Percentiles rank a stretch among this genome's conserved stretches.
Conservation (phyloP, 176 grass and related monocot species). For the Puya raimondii region DNA sequence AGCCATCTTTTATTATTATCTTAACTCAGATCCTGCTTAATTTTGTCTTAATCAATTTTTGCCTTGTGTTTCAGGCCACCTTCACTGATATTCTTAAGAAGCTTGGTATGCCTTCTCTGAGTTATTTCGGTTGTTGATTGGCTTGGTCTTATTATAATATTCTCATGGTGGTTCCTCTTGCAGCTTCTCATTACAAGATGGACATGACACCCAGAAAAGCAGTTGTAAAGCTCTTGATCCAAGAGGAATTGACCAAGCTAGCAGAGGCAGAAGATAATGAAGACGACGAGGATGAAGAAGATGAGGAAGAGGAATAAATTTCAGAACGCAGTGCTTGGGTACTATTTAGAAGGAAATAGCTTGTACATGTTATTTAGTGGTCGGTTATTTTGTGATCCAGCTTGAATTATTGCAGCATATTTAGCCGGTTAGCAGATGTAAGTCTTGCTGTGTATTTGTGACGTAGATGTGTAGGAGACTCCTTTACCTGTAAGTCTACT, state of each 20-base stretch:
- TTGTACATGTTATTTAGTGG: not conserved
- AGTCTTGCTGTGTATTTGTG: not conserved
- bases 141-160: not conserved
- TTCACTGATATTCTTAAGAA: constrained; percentile 77
- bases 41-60: not conserved
- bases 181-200: constrained; percentile 58
- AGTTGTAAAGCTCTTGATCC: constrained; percentile 58
- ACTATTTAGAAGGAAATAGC: not conserved
- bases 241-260: constrained; percentile 60
- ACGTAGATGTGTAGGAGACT: not conserved
- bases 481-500: not conserved
- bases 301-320: constrained; percentile 21
- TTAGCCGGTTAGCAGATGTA: not conserved
- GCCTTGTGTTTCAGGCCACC: constrained; percentile 52
- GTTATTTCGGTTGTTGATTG: not conserved
- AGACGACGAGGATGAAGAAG: constrained; percentile 19
- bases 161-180: not conserved
- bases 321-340: not conserved
- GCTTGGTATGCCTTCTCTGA: constrained; percentile 42
- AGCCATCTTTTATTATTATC: not conserved
- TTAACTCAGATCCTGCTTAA: not conserved
- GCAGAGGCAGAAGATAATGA: constrained; percentile 27
- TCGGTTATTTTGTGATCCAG: not conserved
- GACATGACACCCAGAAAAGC: constrained; percentile 56
- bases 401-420: not conserved